Evolutionary conservation across 2,329 filamentous ascomycete genomes (phyloP), one percentile per base, ranked within the genome.

Genomic region (Acephala macrosclerotiorum): DNA sequence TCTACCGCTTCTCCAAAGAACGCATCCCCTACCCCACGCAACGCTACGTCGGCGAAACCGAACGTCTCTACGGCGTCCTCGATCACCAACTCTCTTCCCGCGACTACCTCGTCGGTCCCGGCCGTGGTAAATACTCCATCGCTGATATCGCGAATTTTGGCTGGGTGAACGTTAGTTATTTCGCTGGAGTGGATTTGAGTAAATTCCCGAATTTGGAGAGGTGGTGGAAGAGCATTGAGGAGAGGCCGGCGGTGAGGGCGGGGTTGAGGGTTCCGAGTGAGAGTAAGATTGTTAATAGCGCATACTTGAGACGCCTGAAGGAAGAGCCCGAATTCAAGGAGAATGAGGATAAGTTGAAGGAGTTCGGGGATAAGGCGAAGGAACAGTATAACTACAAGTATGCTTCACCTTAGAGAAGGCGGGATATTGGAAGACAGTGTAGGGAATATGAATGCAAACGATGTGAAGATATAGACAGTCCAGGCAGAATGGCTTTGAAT

Each of bases 21-120:
- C 85, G 84, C 74, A 89, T 92, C 73, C 83, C 88, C 58, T 94
- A 93, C 76, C 88, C 84, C 58, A 85, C 91, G 18, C 89, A 91
- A 74, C 86, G 92, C 47, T 95, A 94, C 77, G 82, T 90, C 61
- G 92, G 91, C 73, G 92, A 95, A 81, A 87, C 89, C 1, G 84
- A 91, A 70, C 87, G 92, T 2, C 83, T 95, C 1, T 94, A 94
- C 78, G 85, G 89, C 26, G 82, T 94, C 22, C 83, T 95, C 1
- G 85, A 95, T 76, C 82, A 83, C 72, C 89, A 90, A 61, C 86
- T 95, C 16, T 72, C 72, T 16, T 74, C 76, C 26, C 80, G 84
- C 2, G 82, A 86, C 61, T 88, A 80, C 68, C 73, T 87, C 7
- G 85, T 82, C 2, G 89, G 89, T 3, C 75, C 82, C 1, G 82